These are phyloP conservation scores for Thalassiosira allenii DNA, from an alignment of 352 stramenopile species.

Conservation along the genomic window DNA sequence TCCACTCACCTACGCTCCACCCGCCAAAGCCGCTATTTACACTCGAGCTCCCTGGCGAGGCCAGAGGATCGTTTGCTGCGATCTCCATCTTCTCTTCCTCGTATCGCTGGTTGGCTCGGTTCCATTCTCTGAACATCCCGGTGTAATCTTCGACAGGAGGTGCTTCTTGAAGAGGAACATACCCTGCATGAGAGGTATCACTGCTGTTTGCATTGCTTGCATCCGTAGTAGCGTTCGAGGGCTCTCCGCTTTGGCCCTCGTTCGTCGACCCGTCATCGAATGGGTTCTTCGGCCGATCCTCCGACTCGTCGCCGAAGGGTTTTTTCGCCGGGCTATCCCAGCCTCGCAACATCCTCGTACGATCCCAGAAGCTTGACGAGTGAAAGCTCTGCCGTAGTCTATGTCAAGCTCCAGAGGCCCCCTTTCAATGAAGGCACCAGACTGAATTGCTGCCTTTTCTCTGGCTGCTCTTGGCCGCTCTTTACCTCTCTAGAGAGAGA, in stretches of 20 bases:
- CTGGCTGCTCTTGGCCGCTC: no score
- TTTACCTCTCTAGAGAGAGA: no score
- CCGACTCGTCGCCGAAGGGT: no score
- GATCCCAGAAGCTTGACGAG: background rate
- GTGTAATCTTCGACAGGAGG: background rate
- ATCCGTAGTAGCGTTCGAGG: no score
- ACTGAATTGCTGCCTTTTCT: no score
- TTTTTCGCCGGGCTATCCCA: slow-evolving; percentile 15
- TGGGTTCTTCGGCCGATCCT: no score
- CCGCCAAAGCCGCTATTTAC: slow-evolving; percentile 24
- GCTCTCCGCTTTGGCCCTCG: no score
- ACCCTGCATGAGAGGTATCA: background rate
- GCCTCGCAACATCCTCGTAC: slow-evolving; percentile 21
- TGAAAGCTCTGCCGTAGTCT: background rate
- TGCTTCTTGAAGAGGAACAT: background rate
- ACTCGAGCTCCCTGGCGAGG: slow-evolving; percentile 35
- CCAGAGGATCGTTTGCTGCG: slow-evolving; percentile 41
- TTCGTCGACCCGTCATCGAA: slow-evolving; percentile 14
- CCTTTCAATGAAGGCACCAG: no score
- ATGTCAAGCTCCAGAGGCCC: no score
- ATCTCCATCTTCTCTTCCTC: slow-evolving; percentile 24
- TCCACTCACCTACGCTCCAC: slow-evolving; percentile 35
- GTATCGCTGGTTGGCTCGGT: slow-evolving; percentile 8
- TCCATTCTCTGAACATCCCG: slow-evolving; percentile 48
- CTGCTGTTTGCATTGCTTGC: no score